These are phyloP conservation scores for Populus tomentosa DNA, from an alignment of 441 rosid species.

Conservation along the genomic window DNA sequence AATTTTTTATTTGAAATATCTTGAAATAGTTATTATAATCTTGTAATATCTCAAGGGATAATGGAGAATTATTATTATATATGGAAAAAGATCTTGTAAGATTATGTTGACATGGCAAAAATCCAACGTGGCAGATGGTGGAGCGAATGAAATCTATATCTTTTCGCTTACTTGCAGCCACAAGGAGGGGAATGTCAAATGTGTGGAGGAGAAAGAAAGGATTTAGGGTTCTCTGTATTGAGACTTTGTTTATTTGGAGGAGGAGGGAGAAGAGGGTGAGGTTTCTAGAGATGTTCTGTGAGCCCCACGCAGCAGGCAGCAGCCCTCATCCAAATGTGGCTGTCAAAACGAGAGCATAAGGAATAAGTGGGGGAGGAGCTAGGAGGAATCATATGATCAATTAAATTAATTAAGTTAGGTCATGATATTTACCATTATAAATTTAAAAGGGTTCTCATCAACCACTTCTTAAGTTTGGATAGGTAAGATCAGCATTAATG, in stretches of 20 bases:
- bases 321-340: neutral
- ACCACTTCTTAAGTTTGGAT: too few relatives aligned
- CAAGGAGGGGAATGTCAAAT: neutral
- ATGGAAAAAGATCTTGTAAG: neutral
- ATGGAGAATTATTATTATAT: neutral
- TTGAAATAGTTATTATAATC: too few relatives aligned
- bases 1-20: too few relatives aligned
- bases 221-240: conserved; percentile 11
- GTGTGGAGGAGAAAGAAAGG: conserved; percentile 5
- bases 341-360: too few relatives aligned
- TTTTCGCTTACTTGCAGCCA: neutral
- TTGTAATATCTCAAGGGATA: too few relatives aligned
- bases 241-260: neutral
- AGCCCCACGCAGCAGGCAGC: neutral
- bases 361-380: neutral
- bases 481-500: too few relatives aligned
- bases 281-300: neutral
- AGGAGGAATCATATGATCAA: neutral
- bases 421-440: too few relatives aligned
- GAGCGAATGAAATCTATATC: neutral
- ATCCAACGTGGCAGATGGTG: neutral
- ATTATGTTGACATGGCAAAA: neutral
- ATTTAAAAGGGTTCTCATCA: too few relatives aligned
- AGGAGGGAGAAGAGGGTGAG: neutral
- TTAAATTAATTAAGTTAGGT: too few relatives aligned